Conservation (phyloP, 441 rosid genomes). For the Erodium trifolium region DNA sequence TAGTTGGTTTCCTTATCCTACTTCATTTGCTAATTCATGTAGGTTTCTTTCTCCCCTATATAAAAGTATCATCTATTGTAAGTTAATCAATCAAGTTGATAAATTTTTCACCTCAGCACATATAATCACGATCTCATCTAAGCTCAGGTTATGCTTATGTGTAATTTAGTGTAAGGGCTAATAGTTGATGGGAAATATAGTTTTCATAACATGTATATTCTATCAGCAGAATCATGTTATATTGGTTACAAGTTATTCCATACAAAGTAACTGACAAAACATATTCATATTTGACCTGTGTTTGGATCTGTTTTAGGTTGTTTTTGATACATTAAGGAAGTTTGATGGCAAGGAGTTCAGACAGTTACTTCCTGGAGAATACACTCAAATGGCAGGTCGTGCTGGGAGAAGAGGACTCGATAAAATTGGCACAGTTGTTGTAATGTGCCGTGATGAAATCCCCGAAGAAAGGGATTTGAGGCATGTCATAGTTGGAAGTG, state of each 20-base stretch:
- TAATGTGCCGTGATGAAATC: slow-evolving; percentile 95
- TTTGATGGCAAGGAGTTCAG: slow-evolving; percentile 95
- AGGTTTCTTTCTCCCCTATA: too few relatives aligned
- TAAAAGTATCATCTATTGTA: too few relatives aligned
- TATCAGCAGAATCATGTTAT: background rate
- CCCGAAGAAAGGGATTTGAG: slow-evolving; percentile 63
- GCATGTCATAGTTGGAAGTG: slow-evolving; percentile 65
- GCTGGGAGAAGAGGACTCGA: slow-evolving; percentile 99
- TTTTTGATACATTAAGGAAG: slow-evolving; percentile 88
- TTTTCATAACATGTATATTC: background rate
- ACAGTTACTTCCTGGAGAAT: slow-evolving; percentile 87
- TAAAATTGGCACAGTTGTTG: slow-evolving; percentile 84
- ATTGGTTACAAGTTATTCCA: background rate
- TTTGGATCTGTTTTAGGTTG: slow-evolving; percentile 47
- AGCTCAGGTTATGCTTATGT: background rate
- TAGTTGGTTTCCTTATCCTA: too few relatives aligned
- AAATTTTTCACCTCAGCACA: too few relatives aligned
- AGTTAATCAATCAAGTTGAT: too few relatives aligned
- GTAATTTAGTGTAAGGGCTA: background rate
- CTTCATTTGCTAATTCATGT: too few relatives aligned
- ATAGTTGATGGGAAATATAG: background rate
- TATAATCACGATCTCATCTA: background rate
- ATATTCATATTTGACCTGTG: slow-evolving; percentile 11
- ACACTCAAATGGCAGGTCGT: slow-evolving; percentile 99
- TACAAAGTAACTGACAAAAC: background rate